Evolutionary conservation across 345 rosid species (phyloP), one percentile per base, ranked within the genome.

Genomic region (Firmiana major): DNA sequence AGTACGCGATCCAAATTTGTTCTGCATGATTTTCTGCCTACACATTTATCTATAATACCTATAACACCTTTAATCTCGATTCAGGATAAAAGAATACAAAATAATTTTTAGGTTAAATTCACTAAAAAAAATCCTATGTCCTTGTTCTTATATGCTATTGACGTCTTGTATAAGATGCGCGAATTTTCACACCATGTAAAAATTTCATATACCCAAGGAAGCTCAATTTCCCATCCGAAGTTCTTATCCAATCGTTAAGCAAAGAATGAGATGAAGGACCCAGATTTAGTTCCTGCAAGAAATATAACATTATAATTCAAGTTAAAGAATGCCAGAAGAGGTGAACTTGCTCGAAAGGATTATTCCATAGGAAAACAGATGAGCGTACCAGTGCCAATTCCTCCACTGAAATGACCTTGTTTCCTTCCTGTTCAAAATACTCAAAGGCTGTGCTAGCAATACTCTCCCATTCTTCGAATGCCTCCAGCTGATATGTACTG

Each of bases 401-500:
- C 68, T 89, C 93, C 6, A 90, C 81, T 0, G 97, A 89, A 83
- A 93, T 89, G 74, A 78, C 81, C 42, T 90, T 89, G 85, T 96
- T 96, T 80, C 99, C 97, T 80, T 96, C 97, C 7, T 63, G 83
- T 58, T 96, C 99, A 55, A 93, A 96, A 85, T 88, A 88, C 78
- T 91, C 93, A 66, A 90, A 96, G 36, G 97, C 98, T 63, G 77
- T 76, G 65, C 83, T 82, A 28, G 93, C 95, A 65, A 92, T 86
- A 64, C 82, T 86, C 72, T 93, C 99, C 99, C 99, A 96, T 74
- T 83, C 90, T 75, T 91, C 94, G 28, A 82, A 88, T 24, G 93
- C 99, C 86, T 93, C 99, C 3, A 93, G 91, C 79, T 93, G 98
- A 84, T 96, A 84, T 28, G 85, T 82, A 31, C 97, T 93, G 76